Percentiles rank a stretch among this genome's conserved stretches.
Conservation (phyloP, 331 rosid species). For the Cydonia oblonga region DNA sequence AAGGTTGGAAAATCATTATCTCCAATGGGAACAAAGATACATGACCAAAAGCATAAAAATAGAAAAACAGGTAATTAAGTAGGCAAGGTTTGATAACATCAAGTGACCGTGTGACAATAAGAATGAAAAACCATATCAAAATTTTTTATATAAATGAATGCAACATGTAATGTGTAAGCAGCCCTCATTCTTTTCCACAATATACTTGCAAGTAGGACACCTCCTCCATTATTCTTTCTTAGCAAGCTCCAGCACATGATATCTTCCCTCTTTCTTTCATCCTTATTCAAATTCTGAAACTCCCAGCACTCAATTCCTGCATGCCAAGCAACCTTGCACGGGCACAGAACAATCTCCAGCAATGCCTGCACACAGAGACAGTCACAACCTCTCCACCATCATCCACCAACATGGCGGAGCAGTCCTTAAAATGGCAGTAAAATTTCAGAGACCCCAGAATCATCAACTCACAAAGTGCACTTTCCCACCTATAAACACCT, state of each 20-base stretch:
- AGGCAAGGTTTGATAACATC: background rate
- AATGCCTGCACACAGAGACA: slow-evolving; percentile 37
- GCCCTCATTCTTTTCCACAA: slow-evolving; percentile 15
- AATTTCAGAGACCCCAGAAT: slow-evolving; percentile 24
- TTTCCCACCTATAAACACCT: slow-evolving; percentile 50
- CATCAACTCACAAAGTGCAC: slow-evolving; percentile 27
- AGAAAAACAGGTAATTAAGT: background rate
- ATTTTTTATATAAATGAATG: background rate
- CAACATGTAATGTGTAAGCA: slow-evolving; percentile 22
- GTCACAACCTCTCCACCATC: slow-evolving; percentile 37
- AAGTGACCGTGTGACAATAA: background rate
- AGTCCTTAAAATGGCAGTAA: slow-evolving; percentile 55
- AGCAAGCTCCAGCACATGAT: slow-evolving; percentile 13
- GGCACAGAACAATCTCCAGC: slow-evolving; percentile 55
- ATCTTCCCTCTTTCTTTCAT: slow-evolving; percentile 29
- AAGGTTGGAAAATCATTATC: no score
- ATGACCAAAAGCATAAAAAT: background rate
- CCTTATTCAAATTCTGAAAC: slow-evolving; percentile 17
- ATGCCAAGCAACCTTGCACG: slow-evolving; percentile 56
- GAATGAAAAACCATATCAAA: background rate
- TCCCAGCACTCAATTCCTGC: slow-evolving; percentile 25
- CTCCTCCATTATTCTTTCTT: slow-evolving; percentile 17
- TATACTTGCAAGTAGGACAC: slow-evolving; percentile 22
- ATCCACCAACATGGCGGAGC: slow-evolving; percentile 36
- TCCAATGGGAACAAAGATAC: no score